These are phyloP conservation scores for Penicillium sp. DNA, from an alignment of 2,329 filamentous ascomycete species.

Conservation along the genomic window DNA sequence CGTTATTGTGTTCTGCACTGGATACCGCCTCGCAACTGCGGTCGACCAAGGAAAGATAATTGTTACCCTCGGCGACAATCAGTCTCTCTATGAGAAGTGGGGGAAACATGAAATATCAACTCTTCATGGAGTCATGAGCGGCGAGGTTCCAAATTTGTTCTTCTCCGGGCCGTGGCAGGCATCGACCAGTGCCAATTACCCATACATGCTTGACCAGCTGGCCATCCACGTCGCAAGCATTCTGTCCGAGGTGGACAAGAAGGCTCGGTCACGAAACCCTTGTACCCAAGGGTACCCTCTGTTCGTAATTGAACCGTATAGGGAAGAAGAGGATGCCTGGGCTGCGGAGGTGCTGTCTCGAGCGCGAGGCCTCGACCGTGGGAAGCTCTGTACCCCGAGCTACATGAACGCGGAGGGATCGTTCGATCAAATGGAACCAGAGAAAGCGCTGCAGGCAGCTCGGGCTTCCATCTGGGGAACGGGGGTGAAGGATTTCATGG, in stretches of 20 bases:
- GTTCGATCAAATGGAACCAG: neutral
- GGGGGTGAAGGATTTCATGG: neutral
- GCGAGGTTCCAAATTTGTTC: conserved; percentile 57
- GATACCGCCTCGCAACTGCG: neutral
- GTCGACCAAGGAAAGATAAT: conserved; percentile 25
- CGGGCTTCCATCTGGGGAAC: neutral
- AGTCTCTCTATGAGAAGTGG: conserved; percentile 50
- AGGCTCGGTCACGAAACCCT: neutral
- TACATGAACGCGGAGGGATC: neutral
- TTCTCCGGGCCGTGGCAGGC: conserved; percentile 48
- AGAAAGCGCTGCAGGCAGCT: neutral
- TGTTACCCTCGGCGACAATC: conserved; percentile 43
- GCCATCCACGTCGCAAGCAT: conserved; percentile 49
- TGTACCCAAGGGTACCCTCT: neutral
- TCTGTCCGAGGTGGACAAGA: conserved; percentile 33
- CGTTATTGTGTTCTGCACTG: neutral
- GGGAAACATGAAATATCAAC: conserved; percentile 46
- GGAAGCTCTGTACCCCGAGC: neutral
- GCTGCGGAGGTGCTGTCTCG: neutral
- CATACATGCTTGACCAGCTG: conserved; percentile 37
- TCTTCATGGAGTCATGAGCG: conserved; percentile 52
- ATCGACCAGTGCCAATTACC: conserved; percentile 41
- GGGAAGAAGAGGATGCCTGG: neutral
- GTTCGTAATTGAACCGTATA: neutral
- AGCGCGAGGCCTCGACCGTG: neutral